Evolutionary conservation across 371 early-diverging fungal genomes (phyloP).

Genomic region (Mortierella sp.): DNA sequence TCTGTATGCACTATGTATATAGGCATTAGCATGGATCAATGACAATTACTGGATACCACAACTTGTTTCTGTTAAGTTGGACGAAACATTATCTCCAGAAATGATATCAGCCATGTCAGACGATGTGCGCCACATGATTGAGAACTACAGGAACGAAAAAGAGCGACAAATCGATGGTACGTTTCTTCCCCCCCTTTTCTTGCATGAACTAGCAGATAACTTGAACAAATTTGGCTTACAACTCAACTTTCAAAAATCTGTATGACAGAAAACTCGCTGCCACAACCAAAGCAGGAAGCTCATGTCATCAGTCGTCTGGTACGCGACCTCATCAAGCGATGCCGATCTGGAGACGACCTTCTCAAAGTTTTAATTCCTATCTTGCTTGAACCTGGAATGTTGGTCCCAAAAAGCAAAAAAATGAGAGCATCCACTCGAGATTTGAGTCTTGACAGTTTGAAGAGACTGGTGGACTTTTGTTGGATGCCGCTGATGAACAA

Average conservation of each 20-base stretch:
- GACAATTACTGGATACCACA: constrained; percentile 54
- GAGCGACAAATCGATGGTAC: constrained; percentile 47
- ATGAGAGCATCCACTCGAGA: constrained; percentile 37
- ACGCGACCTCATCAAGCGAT: constrained; percentile 41
- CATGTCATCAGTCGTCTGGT: constrained; percentile 18
- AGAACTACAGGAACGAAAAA: constrained; percentile 18
- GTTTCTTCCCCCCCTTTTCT: background rate
- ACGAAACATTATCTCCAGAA: constrained; percentile 39
- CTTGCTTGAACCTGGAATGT: constrained; percentile 51
- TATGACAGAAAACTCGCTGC: constrained; percentile 24
- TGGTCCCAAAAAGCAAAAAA: constrained; percentile 45
- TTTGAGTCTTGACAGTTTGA: constrained; percentile 33
- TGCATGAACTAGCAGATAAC: background rate
- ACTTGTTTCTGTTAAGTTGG: constrained; percentile 32
- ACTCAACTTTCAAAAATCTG: background rate
- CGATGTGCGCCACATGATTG: constrained; percentile 34
- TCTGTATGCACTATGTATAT: background rate
- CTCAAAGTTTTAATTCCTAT: constrained; percentile 30
- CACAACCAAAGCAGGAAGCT: constrained; percentile 39
- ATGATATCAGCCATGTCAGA: constrained; percentile 36
- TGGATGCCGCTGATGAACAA: constrained; percentile 52
- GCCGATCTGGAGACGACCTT: constrained; percentile 48
- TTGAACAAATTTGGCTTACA: background rate
- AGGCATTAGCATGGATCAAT: constrained; percentile 56
- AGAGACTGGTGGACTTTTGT: constrained; percentile 31